Evolutionary conservation across 106 monocot species (phyloP).

Genomic region (Dendrobium nobile): DNA sequence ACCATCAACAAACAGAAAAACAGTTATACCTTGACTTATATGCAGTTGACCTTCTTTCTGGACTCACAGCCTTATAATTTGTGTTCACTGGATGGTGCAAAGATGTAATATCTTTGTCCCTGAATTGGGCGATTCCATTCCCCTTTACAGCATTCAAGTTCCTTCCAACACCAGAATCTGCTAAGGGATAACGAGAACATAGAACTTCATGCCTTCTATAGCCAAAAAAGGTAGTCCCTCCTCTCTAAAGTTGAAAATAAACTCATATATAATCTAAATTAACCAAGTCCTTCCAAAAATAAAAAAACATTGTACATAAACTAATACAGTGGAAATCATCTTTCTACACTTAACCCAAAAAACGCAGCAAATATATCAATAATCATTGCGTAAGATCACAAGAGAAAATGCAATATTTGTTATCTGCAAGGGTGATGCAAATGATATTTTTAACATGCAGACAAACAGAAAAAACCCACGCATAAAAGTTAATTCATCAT

Average conservation of each 20-base stretch:
- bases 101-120: conserved; percentile 31
- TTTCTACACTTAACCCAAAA: neutral
- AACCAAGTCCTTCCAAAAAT: neutral
- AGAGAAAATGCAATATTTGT: neutral
- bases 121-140: conserved; percentile 29
- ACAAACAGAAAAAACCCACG: neutral
- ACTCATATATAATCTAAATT: neutral
- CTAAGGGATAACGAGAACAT: conserved; percentile 8
- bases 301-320: neutral
- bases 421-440: neutral
- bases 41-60: conserved; percentile 20
- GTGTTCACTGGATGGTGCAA: conserved; percentile 9
- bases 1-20: neutral
- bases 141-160: conserved; percentile 37
- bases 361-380: neutral
- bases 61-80: neutral
- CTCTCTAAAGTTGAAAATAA: neutral
- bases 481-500: neutral
- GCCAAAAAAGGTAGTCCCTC: neutral
- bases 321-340: neutral
- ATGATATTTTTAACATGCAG: neutral
- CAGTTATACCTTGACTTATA: conserved; percentile 34
- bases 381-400: neutral
- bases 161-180: conserved; percentile 43
- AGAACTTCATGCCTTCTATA: neutral